Evolutionary conservation across 2,329 filamentous ascomycete species (phyloP).

Genomic region (Paecilomyces formosus): DNA sequence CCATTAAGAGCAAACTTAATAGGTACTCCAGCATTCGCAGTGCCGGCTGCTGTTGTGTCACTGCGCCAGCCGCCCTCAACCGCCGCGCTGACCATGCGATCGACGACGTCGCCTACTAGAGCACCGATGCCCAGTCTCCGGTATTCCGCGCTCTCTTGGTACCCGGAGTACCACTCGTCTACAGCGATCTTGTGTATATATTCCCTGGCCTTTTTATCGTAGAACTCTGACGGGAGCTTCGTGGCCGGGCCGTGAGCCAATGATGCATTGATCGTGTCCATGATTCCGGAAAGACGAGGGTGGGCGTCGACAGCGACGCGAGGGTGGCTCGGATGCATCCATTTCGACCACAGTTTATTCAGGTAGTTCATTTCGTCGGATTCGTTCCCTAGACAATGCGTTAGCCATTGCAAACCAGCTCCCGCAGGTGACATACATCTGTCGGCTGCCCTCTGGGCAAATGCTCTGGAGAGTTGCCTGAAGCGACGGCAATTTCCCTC

Average conservation of each 20-base stretch:
- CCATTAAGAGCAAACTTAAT: constrained; percentile 73
- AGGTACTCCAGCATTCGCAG: constrained; percentile 31
- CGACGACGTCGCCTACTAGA: constrained; percentile 74
- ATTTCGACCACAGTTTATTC: constrained; percentile 68
- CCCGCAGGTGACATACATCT: constrained; percentile 42
- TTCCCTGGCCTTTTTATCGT: constrained; percentile 62
- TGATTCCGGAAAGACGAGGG: constrained; percentile 78
- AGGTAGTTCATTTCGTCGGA: constrained; percentile 78
- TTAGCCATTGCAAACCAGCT: neutral
- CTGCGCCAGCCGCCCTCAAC: constrained; percentile 50
- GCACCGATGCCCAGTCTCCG: constrained; percentile 80
- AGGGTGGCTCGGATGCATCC: constrained; percentile 67
- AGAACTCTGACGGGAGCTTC: constrained; percentile 75
- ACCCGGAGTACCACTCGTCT: constrained; percentile 91
- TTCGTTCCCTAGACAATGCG: constrained; percentile 47
- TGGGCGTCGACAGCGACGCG: constrained; percentile 74
- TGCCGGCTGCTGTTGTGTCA: constrained; percentile 46
- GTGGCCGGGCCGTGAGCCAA: constrained; percentile 76
- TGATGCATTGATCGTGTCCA: constrained; percentile 90
- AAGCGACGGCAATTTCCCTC: constrained; percentile 67
- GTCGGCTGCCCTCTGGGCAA: constrained; percentile 62
- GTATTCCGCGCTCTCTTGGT: constrained; percentile 77
- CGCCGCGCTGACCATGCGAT: constrained; percentile 60
- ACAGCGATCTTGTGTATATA: constrained; percentile 68
- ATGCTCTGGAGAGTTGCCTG: constrained; percentile 60